Conservation (phyloP, 345 rosid genomes). For the Linum tenue region DNA sequence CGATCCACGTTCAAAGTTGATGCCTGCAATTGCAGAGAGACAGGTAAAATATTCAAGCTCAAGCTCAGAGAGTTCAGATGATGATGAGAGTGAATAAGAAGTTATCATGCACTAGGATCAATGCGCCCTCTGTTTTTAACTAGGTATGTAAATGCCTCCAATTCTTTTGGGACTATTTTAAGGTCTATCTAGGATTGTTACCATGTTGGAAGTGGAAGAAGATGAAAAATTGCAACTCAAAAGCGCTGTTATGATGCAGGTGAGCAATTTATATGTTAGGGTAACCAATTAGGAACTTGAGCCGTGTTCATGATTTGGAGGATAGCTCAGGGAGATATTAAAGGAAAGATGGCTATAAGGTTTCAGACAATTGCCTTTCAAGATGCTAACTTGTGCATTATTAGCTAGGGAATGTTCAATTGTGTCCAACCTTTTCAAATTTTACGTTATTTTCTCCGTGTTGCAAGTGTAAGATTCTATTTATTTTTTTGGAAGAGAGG, state of each 20-base stretch:
- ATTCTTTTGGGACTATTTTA: not conserved
- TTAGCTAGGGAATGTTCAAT: not conserved
- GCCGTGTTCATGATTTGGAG: not conserved
- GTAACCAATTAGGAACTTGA: not conserved
- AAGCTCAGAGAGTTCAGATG: not conserved
- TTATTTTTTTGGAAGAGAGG: slow-evolving; percentile 45
- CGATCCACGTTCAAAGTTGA: not conserved
- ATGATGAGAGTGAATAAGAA: not conserved
- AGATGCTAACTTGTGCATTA: slow-evolving; percentile 16
- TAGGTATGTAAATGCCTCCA: not conserved
- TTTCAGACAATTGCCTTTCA: no score
- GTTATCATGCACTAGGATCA: not conserved
- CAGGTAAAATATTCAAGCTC: not conserved
- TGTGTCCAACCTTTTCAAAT: not conserved
- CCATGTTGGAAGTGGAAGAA: not conserved
- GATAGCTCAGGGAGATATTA: not conserved
- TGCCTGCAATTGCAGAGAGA: not conserved
- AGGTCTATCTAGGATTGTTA: not conserved
- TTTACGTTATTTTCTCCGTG: not conserved
- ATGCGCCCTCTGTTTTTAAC: not conserved
- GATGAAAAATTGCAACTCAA: no score
- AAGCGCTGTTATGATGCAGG: no score
- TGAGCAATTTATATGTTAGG: not conserved
- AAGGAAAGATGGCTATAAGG: no score
- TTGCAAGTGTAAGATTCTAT: not conserved